These are phyloP conservation scores for Diaporthe longicolla DNA, from an alignment of 2,329 filamentous ascomycete genomes.

Conservation along the genomic window DNA sequence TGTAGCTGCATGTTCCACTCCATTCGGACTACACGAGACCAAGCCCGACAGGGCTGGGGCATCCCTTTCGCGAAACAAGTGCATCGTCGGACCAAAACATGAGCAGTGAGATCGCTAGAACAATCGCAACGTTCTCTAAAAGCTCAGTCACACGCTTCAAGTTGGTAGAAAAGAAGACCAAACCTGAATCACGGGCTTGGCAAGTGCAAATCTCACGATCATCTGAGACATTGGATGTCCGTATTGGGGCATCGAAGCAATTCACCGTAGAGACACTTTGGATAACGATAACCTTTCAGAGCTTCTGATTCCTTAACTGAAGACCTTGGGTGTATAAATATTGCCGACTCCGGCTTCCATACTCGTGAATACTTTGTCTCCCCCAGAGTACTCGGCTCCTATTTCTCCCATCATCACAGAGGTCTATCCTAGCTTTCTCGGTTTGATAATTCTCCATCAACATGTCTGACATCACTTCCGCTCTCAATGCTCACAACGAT, in stretches of 20 bases:
- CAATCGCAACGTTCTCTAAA: background rate
- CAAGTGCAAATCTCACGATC: background rate
- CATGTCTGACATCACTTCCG: slow-evolving; percentile 15
- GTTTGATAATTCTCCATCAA: background rate
- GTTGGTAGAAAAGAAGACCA: background rate
- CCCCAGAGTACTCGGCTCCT: background rate
- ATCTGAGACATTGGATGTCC: background rate
- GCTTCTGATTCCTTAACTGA: background rate
- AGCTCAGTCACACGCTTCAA: background rate
- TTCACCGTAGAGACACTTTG: background rate
- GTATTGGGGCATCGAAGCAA: background rate
- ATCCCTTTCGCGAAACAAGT: background rate
- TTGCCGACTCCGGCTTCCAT: background rate
- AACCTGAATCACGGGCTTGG: background rate
- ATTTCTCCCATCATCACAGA: background rate
- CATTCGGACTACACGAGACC: background rate
- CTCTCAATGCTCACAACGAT: slow-evolving; percentile 12
- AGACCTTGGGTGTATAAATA: background rate
- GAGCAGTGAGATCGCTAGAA: background rate
- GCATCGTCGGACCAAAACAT: background rate
- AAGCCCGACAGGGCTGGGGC: background rate
- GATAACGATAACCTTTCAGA: background rate
- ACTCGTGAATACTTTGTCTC: background rate
- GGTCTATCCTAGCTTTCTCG: background rate
- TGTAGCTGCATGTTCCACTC: background rate